Percentiles rank a stretch among this genome's conserved stretches.
Evolutionary conservation across 2,329 filamentous ascomycete genomes (phyloP).

Genomic region (Coleophoma eucalyptorum): DNA sequence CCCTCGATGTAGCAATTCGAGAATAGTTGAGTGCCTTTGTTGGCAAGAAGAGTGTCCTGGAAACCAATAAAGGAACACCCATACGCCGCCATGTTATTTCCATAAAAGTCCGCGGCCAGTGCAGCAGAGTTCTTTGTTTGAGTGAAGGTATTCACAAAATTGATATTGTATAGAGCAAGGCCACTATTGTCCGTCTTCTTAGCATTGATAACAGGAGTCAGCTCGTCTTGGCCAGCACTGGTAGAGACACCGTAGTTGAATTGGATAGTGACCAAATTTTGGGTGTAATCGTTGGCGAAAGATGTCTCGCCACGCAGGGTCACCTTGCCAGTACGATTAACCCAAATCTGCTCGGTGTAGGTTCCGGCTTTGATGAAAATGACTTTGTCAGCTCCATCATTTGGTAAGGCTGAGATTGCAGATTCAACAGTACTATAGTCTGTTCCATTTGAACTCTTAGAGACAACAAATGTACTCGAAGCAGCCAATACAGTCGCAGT

Average conservation of each 20-base stretch:
- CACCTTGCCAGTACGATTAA: conserved; percentile 35
- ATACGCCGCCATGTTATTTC: conserved; percentile 48
- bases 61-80: conserved; percentile 46
- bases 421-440: conserved; percentile 37
- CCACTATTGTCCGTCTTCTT: conserved; percentile 33
- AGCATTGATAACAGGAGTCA: conserved; percentile 38
- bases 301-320: conserved; percentile 30
- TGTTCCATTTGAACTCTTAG: conserved; percentile 29
- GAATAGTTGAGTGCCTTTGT: conserved; percentile 49
- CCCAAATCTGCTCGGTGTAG: conserved; percentile 36
- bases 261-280: conserved; percentile 32
- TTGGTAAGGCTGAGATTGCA: conserved; percentile 39
- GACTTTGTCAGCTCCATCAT: conserved; percentile 33
- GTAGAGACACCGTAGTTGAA: conserved; percentile 35
- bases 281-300: conserved; percentile 30
- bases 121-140: conserved; percentile 38
- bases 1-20: conserved; percentile 50
- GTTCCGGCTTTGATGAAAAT: conserved; percentile 36
- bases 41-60: conserved; percentile 47
- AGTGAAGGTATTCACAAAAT: conserved; percentile 39
- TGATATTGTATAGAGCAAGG: conserved; percentile 46
- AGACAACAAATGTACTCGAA: conserved; percentile 17
- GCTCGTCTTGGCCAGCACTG: conserved; percentile 34
- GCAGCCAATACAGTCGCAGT: background rate
- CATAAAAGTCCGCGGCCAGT: conserved; percentile 44